Percentiles rank a stretch among this genome's conserved stretches.
phyloP scores from a whole-genome alignment of 805 yeast species.

The Jamesozyma hellenica region DNA sequence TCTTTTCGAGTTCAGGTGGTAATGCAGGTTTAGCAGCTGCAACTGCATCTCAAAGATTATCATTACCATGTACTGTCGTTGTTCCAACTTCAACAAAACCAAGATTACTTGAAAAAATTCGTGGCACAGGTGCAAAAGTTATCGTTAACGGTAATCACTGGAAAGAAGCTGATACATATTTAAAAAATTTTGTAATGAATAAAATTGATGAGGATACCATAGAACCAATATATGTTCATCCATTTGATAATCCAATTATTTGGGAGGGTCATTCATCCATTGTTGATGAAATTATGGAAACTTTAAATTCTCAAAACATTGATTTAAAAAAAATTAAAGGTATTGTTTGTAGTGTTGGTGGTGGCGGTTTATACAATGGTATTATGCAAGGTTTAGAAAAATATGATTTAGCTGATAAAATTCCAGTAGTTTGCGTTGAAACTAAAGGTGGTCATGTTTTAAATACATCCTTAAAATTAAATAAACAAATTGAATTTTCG shows the following conservation, averaged over 20 bases:
- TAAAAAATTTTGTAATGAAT: slow-evolving; percentile 27
- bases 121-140: slow-evolving; percentile 38
- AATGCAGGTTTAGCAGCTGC: slow-evolving; percentile 40
- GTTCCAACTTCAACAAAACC: slow-evolving; percentile 43
- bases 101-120: slow-evolving; percentile 34
- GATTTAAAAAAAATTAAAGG: slow-evolving; percentile 30
- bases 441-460: slow-evolving; percentile 54
- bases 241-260: slow-evolving; percentile 40
- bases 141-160: slow-evolving; percentile 37
- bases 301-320: slow-evolving; percentile 17
- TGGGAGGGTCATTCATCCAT: slow-evolving; percentile 48
- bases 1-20: slow-evolving; percentile 47
- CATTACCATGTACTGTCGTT: slow-evolving; percentile 43
- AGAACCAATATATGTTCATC: slow-evolving; percentile 43
- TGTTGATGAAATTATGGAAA: slow-evolving; percentile 35
- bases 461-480: slow-evolving; percentile 38
- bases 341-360: slow-evolving; percentile 46
- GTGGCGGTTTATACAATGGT: slow-evolving; percentile 50
- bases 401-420: slow-evolving; percentile 27
- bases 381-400: slow-evolving; percentile 36
- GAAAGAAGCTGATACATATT: slow-evolving; percentile 41
- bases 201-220: slow-evolving; percentile 10
- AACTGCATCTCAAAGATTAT: slow-evolving; percentile 32
- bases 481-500: slow-evolving; percentile 35
- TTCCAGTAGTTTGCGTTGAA: slow-evolving; percentile 43